phyloP scores from a whole-genome alignment of 176 grass and related monocot genomes.

The Zoysia pacifica region DNA sequence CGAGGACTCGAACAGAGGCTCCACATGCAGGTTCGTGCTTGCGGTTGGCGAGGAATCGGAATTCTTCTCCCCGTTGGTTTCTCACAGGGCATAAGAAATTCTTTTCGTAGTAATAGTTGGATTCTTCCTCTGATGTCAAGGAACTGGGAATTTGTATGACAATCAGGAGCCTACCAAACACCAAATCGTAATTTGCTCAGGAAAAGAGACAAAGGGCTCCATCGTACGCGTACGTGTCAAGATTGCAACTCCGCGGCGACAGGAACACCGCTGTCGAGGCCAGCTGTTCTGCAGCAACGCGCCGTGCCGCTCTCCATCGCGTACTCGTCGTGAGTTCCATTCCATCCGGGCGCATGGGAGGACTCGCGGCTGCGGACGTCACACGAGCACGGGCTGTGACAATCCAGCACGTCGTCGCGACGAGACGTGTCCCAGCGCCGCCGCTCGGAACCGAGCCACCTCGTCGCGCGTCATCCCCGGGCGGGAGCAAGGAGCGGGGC shows the following conservation, averaged over 20 bases:
- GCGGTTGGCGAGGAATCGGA: constrained; percentile 14
- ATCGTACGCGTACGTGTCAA: constrained; percentile 23
- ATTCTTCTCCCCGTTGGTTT: neutral
- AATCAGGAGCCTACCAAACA: no score
- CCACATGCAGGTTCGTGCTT: constrained; percentile 31
- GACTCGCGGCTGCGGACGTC: no score
- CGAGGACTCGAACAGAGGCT: neutral
- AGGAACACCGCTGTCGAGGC: constrained; percentile 23
- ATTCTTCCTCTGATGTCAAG: no score
- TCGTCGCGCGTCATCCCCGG: constrained; percentile 3
- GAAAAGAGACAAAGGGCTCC: no score
- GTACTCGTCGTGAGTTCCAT: neutral
- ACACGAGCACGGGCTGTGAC: neutral
- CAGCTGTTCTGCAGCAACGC: constrained; percentile 29
- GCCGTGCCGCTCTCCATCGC: neutral
- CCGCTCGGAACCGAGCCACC: neutral
- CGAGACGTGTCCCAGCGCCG: constrained; percentile 31
- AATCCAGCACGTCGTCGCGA: constrained; percentile 31
- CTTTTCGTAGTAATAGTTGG: no score
- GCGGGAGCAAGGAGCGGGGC: constrained; percentile 17
- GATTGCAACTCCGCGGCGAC: constrained; percentile 1
- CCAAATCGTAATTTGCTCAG: neutral
- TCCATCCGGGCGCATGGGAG: neutral
- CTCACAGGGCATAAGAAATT: no score
- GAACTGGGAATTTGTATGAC: no score